Percentiles rank a stretch among this genome's conserved stretches.
Conservation (phyloP, 2,329 filamentous ascomycete species). For the Pseudonectria foliicola region DNA sequence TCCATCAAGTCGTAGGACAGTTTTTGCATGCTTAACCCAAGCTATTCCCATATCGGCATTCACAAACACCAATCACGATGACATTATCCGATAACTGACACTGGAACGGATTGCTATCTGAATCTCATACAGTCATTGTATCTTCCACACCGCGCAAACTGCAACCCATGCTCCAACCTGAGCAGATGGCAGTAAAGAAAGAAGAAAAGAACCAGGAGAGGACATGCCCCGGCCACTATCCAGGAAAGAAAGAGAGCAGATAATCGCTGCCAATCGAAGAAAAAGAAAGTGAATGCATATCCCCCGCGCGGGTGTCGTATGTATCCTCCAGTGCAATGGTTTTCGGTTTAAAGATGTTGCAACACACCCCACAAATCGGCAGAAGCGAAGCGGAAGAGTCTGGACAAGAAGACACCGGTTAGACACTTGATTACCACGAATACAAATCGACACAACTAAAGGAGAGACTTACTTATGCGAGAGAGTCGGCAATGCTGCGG, state of each 20-base stretch:
- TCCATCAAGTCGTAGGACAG: too few relatives aligned
- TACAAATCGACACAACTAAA: neutral
- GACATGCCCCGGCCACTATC: conserved; percentile 14
- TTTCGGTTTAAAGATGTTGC: conserved; percentile 5
- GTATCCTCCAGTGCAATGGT: conserved; percentile 1
- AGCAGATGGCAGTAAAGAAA: conserved; percentile 10
- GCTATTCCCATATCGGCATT: too few relatives aligned
- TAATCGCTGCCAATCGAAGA: conserved; percentile 9
- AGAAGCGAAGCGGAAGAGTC: neutral
- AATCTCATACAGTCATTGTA: conserved; percentile 7
- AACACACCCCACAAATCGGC: neutral
- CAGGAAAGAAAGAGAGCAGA: conserved; percentile 9
- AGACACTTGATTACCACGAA: neutral
- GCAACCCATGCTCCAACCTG: conserved; percentile 7
- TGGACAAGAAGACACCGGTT: neutral
- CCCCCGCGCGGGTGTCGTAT: conserved; percentile 2
- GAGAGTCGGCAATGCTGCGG: conserved; percentile 18
- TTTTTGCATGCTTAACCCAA: too few relatives aligned
- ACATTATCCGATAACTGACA: neutral
- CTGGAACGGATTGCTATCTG: neutral
- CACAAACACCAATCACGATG: too few relatives aligned
- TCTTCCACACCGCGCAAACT: conserved; percentile 10
- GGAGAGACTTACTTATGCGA: conserved; percentile 14
- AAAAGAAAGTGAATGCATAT: conserved; percentile 3
- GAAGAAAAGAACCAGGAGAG: conserved; percentile 10